These are phyloP conservation scores for Cordyceps farinosa DNA, from an alignment of 2,329 filamentous ascomycete species.

Conservation along the genomic window DNA sequence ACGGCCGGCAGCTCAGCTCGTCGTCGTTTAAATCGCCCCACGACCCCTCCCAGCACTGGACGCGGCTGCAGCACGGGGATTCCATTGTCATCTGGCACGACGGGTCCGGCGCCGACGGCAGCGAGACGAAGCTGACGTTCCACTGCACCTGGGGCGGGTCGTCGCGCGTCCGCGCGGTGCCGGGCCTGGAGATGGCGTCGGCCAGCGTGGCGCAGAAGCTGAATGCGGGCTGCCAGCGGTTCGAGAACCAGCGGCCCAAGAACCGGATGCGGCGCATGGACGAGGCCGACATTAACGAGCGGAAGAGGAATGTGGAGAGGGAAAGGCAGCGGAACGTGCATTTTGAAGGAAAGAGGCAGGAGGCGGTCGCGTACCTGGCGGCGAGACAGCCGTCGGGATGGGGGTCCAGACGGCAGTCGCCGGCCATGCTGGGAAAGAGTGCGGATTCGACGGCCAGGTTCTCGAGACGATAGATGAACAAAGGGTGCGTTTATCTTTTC, in stretches of 20 bases:
- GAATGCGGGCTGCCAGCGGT: slow-evolving; percentile 45
- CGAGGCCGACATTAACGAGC: slow-evolving; percentile 36
- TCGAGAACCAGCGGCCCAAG: slow-evolving; percentile 35
- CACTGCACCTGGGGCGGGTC: slow-evolving; percentile 57
- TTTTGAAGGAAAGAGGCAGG: slow-evolving; percentile 48
- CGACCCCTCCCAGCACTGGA: slow-evolving; percentile 57
- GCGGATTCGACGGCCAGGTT: not conserved
- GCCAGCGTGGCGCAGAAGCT: slow-evolving; percentile 41
- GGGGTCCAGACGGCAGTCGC: slow-evolving; percentile 29
- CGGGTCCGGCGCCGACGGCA: slow-evolving; percentile 42
- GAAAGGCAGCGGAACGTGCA: slow-evolving; percentile 48
- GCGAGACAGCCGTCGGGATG: slow-evolving; percentile 23
- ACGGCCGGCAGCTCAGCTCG: slow-evolving; percentile 62
- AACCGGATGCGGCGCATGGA: slow-evolving; percentile 42
- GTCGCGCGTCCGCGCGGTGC: slow-evolving; percentile 34
- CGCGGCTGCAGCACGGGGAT: slow-evolving; percentile 73
- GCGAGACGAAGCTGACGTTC: slow-evolving; percentile 47
- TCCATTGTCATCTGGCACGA: slow-evolving; percentile 62
- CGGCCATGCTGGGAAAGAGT: slow-evolving; percentile 19
- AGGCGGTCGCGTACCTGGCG: slow-evolving; percentile 42
- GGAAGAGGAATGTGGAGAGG: slow-evolving; percentile 13
- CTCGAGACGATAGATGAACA: not conserved
- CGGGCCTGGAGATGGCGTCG: slow-evolving; percentile 34
- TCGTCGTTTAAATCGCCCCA: slow-evolving; percentile 51
- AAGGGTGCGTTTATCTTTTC: too few relatives aligned